phyloP scores from a whole-genome alignment of 1,139 yeast genomes.

The Zygoascus hellenicus region DNA sequence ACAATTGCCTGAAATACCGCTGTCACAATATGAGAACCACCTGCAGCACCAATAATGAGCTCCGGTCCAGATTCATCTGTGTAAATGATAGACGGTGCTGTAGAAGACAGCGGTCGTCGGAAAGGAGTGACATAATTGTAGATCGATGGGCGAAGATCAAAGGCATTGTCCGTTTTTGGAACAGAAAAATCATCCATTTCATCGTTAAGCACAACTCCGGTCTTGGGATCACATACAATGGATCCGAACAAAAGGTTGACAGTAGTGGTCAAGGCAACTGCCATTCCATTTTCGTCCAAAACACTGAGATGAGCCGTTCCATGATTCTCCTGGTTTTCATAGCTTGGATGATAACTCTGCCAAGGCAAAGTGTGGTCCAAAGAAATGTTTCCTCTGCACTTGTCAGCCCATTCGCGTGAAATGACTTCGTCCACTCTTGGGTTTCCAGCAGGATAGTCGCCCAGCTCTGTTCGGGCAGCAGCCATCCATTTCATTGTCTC shows the following conservation, averaged over 20 bases:
- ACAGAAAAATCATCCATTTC: slow-evolving; percentile 96
- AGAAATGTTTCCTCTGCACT: slow-evolving; percentile 44
- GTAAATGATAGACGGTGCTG: slow-evolving; percentile 64
- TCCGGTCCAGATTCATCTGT: slow-evolving; percentile 50
- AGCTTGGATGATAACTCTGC: slow-evolving; percentile 72
- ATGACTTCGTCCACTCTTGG: slow-evolving; percentile 32
- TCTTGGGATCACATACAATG: slow-evolving; percentile 65
- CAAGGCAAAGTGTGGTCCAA: slow-evolving; percentile 57
- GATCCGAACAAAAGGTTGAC: slow-evolving; percentile 85
- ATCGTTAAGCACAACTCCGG: slow-evolving; percentile 80
- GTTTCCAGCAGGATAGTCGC: slow-evolving; percentile 46
- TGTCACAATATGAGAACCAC: slow-evolving; percentile 87
- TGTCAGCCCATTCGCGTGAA: slow-evolving; percentile 50
- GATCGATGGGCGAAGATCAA: slow-evolving; percentile 72
- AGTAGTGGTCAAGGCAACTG: slow-evolving; percentile 85
- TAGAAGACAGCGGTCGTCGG: slow-evolving; percentile 80
- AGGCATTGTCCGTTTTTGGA: slow-evolving; percentile 63
- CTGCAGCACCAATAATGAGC: slow-evolving; percentile 83
- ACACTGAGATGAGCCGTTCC: slow-evolving; percentile 88
- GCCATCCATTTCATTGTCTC: slow-evolving; percentile 96
- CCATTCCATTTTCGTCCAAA: slow-evolving; percentile 60
- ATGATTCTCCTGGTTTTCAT: slow-evolving; percentile 66
- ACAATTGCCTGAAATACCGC: slow-evolving; percentile 76
- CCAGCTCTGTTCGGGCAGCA: slow-evolving; percentile 73
- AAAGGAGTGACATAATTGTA: slow-evolving; percentile 70